Evolutionary conservation across 2,329 filamentous ascomycete genomes (phyloP).

Genomic region (Ustilaginoidea virens): DNA sequence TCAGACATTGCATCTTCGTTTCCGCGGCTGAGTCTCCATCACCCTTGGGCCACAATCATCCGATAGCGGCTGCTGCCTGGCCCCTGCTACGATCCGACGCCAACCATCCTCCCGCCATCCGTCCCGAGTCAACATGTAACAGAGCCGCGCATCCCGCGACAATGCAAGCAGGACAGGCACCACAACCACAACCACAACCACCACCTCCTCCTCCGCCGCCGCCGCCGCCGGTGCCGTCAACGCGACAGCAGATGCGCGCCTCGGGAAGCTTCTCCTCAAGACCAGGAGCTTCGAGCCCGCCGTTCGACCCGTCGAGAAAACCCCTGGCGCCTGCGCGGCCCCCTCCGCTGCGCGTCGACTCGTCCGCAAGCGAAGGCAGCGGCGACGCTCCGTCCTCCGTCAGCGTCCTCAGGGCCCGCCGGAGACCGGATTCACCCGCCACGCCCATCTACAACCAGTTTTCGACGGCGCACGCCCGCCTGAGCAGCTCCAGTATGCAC

Average conservation of each 20-base stretch:
- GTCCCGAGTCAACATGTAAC: conserved; percentile 31
- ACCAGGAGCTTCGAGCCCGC: conserved; percentile 17
- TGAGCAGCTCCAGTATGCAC: conserved; percentile 27
- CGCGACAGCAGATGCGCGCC: conserved; percentile 27
- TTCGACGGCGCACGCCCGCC: conserved; percentile 26
- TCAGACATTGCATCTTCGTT: no score
- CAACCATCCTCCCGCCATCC: no score
- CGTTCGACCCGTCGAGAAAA: conserved; percentile 13
- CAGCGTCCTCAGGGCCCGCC: conserved; percentile 30
- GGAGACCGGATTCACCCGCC: conserved; percentile 20
- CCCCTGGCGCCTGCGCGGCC: conserved; percentile 13
- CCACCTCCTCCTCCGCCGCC: no score
- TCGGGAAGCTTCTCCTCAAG: conserved; percentile 43
- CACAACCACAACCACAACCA: no score
- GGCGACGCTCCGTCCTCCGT: conserved; percentile 17
- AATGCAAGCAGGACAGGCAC: conserved; percentile 28
- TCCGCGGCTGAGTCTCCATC: no score
- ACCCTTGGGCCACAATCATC: no score
- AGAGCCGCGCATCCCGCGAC: conserved; percentile 15
- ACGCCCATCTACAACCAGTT: conserved; percentile 35
- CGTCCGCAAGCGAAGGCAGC: conserved; percentile 14
- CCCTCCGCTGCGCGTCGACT: conserved; percentile 19
- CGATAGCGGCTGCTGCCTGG: no score
- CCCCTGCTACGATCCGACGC: no score
- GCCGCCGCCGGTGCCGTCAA: no score